A percentile compares a stretch with the other conserved stretches of the same genome.
Conservation (phyloP, 108 stramenopile species). For the Licmophora abbreviata region DNA sequence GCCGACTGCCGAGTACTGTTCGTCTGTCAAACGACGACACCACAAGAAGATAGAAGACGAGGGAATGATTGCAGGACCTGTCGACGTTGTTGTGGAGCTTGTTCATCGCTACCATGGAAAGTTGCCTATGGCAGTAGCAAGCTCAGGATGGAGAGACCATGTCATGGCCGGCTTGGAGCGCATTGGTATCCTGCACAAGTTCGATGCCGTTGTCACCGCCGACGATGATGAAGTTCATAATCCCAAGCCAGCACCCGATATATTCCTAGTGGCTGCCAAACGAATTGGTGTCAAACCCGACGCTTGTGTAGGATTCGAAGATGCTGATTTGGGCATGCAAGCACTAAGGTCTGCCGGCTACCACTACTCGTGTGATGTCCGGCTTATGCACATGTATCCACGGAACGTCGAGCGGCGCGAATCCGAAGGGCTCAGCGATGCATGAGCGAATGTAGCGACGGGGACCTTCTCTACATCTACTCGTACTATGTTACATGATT, state of each 20-base stretch:
- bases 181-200: conserved; percentile 4
- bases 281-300: conserved; percentile 20
- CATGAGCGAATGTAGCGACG: no score
- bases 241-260: conserved; percentile 43
- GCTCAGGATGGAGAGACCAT: conserved; percentile 10
- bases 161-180: conserved; percentile 6
- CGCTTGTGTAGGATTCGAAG: conserved; percentile 46
- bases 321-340: conserved; percentile 23
- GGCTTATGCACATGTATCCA: no score
- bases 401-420: no score
- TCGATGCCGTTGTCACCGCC: conserved; percentile 24
- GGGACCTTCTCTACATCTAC: no score
- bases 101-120: conserved; percentile 3
- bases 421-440: no score
- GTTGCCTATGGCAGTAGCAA: conserved; percentile 10
- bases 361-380: conserved; percentile 1
- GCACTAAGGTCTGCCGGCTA: conserved; percentile 33
- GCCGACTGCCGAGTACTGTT: no score
- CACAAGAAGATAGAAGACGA: conserved; percentile 3
- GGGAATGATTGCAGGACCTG: conserved; percentile 6
- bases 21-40: conserved; percentile 4
- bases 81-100: conserved; percentile 11
- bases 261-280: conserved; percentile 30
- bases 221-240: conserved; percentile 29
- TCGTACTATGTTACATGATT: no score